phyloP scores from a whole-genome alignment of 805 yeast genomes.

The Cyberlindnera mycetangii region DNA sequence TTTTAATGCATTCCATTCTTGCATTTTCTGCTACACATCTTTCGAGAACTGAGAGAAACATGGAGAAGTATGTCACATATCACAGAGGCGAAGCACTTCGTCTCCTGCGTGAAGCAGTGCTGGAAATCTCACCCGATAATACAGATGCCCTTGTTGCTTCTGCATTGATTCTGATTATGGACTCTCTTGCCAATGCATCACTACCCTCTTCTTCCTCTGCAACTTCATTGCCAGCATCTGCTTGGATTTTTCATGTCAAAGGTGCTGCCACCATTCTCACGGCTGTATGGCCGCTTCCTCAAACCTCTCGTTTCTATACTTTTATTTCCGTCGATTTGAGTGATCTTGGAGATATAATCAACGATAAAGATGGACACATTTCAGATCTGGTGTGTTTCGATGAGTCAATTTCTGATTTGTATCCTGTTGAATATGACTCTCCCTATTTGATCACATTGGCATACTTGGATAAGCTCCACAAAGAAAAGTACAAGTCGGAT shows the following conservation, averaged over 20 bases:
- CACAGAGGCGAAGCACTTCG: constrained; percentile 88
- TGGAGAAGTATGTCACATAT: constrained; percentile 76
- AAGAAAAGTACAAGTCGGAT: constrained; percentile 80
- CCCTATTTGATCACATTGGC: constrained; percentile 88
- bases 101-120: constrained; percentile 78
- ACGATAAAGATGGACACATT: constrained; percentile 35
- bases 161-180: constrained; percentile 86
- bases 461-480: constrained; percentile 76
- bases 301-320: constrained; percentile 60
- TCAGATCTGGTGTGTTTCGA: constrained; percentile 80
- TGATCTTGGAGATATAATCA: constrained; percentile 70
- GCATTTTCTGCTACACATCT: constrained; percentile 93
- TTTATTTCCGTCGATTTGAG: constrained; percentile 84
- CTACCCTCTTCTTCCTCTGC: constrained; percentile 30
- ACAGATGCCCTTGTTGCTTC: constrained; percentile 93
- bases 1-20: constrained; percentile 85
- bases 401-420: constrained; percentile 76
- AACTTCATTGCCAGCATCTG: constrained; percentile 78
- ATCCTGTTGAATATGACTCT: constrained; percentile 78
- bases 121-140: constrained; percentile 77
- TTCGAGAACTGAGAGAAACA: constrained; percentile 69
- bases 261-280: constrained; percentile 95
- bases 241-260: constrained; percentile 96
- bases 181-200: constrained; percentile 91
- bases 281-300: constrained; percentile 91